A percentile compares a stretch with the other conserved stretches of the same genome.
Conservation (phyloP, 345 rosid genomes). For the Kandelia obovata region DNA sequence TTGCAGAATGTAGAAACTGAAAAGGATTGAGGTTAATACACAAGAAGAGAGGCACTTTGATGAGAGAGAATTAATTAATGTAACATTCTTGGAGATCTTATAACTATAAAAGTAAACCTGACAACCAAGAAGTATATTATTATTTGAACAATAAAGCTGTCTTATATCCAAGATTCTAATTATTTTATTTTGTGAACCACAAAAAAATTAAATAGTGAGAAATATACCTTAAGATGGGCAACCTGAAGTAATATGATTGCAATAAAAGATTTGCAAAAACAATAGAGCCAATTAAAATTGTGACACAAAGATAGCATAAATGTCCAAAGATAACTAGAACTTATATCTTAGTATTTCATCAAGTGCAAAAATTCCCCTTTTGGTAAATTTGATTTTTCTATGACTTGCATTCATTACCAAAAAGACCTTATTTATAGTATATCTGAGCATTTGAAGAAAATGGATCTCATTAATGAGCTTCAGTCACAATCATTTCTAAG, state of each 20-base stretch:
- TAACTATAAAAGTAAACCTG: conserved; percentile 1
- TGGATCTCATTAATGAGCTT: conserved; percentile 7
- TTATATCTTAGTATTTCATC: not conserved
- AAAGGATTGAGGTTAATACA: conserved; percentile 8
- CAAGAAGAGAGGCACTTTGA: not conserved
- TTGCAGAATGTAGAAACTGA: conserved; percentile 71
- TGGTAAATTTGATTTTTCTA: not conserved
- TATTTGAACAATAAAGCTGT: not conserved
- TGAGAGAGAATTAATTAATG: conserved; percentile 11
- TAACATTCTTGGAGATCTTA: conserved; percentile 21
- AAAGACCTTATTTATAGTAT: not conserved
- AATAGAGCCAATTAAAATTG: not conserved
- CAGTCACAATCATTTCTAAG: not conserved
- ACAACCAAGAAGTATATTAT: not conserved
- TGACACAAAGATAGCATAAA: not conserved
- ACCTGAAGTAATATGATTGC: not conserved
- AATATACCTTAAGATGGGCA: not conserved
- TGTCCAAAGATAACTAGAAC: not conserved
- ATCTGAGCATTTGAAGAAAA: conserved; percentile 11
- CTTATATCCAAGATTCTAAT: not conserved
- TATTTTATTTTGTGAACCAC: not conserved
- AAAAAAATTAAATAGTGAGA: not conserved
- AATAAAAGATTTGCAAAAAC: not conserved
- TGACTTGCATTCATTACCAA: conserved; percentile 2
- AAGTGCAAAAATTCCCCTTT: not conserved